These are phyloP conservation scores for Lasiosphaeriaceae sp. DNA, from an alignment of 495 filamentous ascomycete genomes.

Conservation along the genomic window DNA sequence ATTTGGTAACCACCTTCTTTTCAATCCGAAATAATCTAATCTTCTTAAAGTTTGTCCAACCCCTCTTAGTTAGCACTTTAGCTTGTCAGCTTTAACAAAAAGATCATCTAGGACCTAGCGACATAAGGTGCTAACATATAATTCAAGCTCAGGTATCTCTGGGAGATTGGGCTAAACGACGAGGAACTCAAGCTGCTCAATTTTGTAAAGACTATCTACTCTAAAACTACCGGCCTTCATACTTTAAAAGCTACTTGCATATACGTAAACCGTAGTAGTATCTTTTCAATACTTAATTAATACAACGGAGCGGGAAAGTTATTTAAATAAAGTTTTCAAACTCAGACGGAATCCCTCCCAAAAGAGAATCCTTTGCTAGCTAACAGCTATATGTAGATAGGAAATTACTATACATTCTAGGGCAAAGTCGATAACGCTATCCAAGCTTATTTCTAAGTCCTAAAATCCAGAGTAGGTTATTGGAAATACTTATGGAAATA, in stretches of 20 bases:
- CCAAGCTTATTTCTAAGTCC: background rate
- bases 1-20: too few relatives aligned
- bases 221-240: background rate
- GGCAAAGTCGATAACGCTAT: background rate
- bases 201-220: too few relatives aligned
- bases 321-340: background rate
- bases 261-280: background rate
- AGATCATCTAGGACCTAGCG: too few relatives aligned
- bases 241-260: background rate
- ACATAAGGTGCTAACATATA: too few relatives aligned
- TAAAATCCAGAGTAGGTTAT: background rate
- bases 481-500: background rate
- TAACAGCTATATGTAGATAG: conserved; percentile 3
- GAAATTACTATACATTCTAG: background rate
- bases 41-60: too few relatives aligned
- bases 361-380: background rate
- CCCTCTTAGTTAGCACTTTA: too few relatives aligned
- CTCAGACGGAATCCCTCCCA: background rate
- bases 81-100: too few relatives aligned
- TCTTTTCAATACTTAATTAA: background rate
- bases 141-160: too few relatives aligned
- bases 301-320: background rate
- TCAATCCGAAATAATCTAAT: too few relatives aligned
- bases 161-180: too few relatives aligned
- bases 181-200: too few relatives aligned